Evolutionary conservation across 345 rosid genomes (phyloP), one percentile per base, ranked within the genome.

Genomic region (Carallia pectinifolia): DNA sequence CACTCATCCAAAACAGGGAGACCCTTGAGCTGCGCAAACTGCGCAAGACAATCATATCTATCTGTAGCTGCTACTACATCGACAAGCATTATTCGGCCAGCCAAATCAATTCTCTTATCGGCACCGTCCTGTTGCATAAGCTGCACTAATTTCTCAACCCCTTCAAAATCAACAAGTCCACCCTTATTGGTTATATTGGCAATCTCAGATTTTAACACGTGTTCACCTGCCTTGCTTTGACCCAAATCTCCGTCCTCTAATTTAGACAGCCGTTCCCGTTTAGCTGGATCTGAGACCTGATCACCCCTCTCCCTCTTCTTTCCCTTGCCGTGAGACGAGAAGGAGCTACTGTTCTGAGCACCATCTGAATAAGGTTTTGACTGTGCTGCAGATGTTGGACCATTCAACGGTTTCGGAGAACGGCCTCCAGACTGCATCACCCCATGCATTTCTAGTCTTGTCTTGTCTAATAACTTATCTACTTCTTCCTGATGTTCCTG

Each of bases 301-400:
- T 94, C 99, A 0, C 53, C 78, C 59, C 97, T 87, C 69, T 95
- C 99, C 82, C 99, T 88, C 65, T 92, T 92, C 84, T 91, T 95
- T 44, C 95, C 97, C 78, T 92, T 92, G 52, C 75, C 82, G 67
- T 88, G 96, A 66, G 97, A 85, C 15, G 84, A 65, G 77, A 81
- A 78, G 58, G 96, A 85, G 7, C 88, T 74, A 70, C 68, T 86
- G 66, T 81, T 88, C 75, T 86, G 97, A 15, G 79, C 74, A 73
- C 89, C 67, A 73, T 95, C 97, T 3, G 89, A 83, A 78, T 89
- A 81, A 19, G 87, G 71, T 77, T 95, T 95, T 71, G 73, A 53
- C 81, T 91, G 98, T 2, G 90, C 76, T 31, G 90, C 68, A 66
- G 97, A 84, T 47, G 90, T 80, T 4, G 96, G 91, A 78, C 95